Base-by-base conservation (phyloP, 345 rosid species). In the Adansonia digitata region DNA sequence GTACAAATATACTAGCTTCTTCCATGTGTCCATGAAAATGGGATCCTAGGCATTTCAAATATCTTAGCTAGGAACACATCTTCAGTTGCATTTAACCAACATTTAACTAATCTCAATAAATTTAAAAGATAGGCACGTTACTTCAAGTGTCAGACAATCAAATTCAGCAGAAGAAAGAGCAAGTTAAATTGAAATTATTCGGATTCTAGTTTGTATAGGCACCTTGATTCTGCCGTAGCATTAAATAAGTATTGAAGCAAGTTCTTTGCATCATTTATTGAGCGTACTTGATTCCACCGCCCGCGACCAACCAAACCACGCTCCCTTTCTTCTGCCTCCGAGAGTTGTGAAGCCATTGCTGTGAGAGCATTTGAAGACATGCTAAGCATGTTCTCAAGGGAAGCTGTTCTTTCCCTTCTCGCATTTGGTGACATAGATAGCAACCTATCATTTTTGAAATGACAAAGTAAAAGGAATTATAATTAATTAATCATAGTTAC, bases 271-370 rank as follows among this genome's bases (percentile, higher is more conserved):
- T 90, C 91, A 79, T 81, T 89, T 87, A 92, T 84, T 26, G 89
- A 86, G 55, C 86, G 91, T 65, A 90, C 62, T 68, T 83, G 87
- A 55, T 87, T 90, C 97, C 93, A 92, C 59, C 93, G 89, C 40
- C 90, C 87, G 76, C 90, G 91, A 60, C 84, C 87, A 68, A 83
- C 77, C 55, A 86, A 76, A n/a, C 81, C 84, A 61, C 86, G 91
- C 70, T 90, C 97, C 74, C 86, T 85, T 76, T 90, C 94, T 82
- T 90, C 92, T 85, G 91, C 93, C 82, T 88, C 97, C 40, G 88
- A 90, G 82, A 92, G 91, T 81, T 92, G 94, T 73, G 97, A 90
- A 79, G 89, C 88, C 97, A 92, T 92, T 57, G 83, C 83, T 42
- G 74, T 85, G 69, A 92, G 93, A 27, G 88, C 85, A 80, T 83